phyloP scores from a whole-genome alignment of 805 yeast species.

The Starmerella etchellsii region DNA sequence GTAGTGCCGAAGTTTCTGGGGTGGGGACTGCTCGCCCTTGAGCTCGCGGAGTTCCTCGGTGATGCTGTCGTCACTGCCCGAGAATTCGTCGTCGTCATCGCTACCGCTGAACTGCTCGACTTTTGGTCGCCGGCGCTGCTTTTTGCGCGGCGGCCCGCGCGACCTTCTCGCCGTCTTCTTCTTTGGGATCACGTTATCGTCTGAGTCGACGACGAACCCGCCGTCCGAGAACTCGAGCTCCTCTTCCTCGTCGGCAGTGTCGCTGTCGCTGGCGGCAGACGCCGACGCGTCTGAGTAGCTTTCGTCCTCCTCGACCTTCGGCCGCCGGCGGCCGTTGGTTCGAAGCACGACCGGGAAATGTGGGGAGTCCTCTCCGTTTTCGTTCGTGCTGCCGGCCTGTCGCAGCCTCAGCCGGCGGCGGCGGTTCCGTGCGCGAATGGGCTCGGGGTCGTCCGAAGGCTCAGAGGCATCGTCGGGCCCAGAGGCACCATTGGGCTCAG shows the following conservation, averaged over 20 bases:
- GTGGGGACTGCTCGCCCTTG: slow-evolving; percentile 10
- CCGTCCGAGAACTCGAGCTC: slow-evolving; percentile 16
- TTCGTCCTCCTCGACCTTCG: not conserved
- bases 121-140: not conserved
- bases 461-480: not conserved
- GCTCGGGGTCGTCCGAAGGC: not conserved
- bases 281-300: slow-evolving; percentile 10
- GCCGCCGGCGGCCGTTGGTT: not conserved
- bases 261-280: not conserved
- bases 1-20: slow-evolving; percentile 14
- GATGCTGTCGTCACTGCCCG: slow-evolving; percentile 14
- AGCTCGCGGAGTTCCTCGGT: slow-evolving; percentile 20
- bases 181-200: slow-evolving; percentile 13
- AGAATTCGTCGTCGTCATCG: slow-evolving; percentile 12
- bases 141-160: not conserved
- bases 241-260: slow-evolving; percentile 4
- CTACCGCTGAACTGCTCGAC: not conserved
- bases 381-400: not conserved
- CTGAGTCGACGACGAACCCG: slow-evolving; percentile 20
- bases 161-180: not conserved
- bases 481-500: not conserved
- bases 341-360: not conserved
- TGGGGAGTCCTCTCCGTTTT: not conserved
- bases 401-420: slow-evolving; percentile 1
- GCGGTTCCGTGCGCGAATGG: not conserved